Conservation (phyloP, 1,284 basidiomycete genomes). For the Ustilago shanxiensis region DNA sequence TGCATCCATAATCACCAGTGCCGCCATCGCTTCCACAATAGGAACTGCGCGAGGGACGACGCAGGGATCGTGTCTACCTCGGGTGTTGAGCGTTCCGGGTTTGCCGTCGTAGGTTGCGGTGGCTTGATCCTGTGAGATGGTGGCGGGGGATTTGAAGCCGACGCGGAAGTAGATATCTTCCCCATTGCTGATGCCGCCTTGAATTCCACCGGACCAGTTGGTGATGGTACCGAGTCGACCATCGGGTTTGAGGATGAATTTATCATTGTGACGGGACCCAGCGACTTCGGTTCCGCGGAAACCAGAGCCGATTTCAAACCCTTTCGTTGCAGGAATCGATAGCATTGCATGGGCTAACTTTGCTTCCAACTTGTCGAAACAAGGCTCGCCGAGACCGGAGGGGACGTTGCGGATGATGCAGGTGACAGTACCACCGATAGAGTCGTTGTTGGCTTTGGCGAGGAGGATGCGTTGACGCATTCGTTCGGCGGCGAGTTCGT, state of each 20-base stretch:
- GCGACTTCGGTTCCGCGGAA: conserved; percentile 96
- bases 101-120: conserved; percentile 95
- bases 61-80: conserved; percentile 96
- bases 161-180: conserved; percentile 98
- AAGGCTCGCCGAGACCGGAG: conserved; percentile 92
- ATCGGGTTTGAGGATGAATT: conserved; percentile 80
- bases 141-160: conserved; percentile 98
- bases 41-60: conserved; percentile 95
- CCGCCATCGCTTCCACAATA: conserved; percentile 98
- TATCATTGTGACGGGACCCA: conserved; percentile 93
- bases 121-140: conserved; percentile 90
- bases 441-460: conserved; percentile 90
- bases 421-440: conserved; percentile 95
- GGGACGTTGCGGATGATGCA: conserved; percentile 94
- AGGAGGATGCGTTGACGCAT: conserved; percentile 96
- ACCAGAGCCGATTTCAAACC: conserved; percentile 96
- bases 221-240: conserved; percentile 85
- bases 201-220: conserved; percentile 97
- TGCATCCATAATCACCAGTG: conserved; percentile 90
- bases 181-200: conserved; percentile 97
- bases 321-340: conserved; percentile 97
- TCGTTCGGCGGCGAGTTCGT: conserved; percentile 84
- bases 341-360: conserved; percentile 97
- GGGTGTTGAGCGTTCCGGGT: conserved; percentile 85
- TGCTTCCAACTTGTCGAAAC: conserved; percentile 99